phyloP scores from a whole-genome alignment of 2,329 filamentous ascomycete species.

The Byssothecium circinans region DNA sequence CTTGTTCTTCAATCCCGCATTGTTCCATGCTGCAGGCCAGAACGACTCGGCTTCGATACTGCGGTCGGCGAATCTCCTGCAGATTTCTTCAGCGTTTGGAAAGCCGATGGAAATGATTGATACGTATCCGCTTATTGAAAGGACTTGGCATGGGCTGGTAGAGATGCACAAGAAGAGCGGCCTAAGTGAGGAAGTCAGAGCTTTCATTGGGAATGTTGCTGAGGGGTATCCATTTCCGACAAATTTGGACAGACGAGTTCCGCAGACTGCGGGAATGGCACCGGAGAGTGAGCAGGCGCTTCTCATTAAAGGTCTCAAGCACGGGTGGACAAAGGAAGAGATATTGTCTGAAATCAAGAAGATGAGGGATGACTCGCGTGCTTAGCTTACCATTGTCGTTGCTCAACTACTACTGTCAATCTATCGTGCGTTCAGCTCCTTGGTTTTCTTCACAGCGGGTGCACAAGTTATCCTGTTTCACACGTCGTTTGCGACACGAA shows the following conservation, averaged over 20 bases:
- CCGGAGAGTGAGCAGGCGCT: constrained; percentile 62
- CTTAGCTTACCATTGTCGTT: constrained; percentile 4
- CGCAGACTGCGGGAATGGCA: constrained; percentile 60
- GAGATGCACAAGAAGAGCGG: constrained; percentile 40
- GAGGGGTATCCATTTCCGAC: constrained; percentile 66
- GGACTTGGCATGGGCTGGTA: constrained; percentile 48
- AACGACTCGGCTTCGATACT: constrained; percentile 55
- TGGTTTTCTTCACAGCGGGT: no score
- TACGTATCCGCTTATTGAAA: constrained; percentile 51
- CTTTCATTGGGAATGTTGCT: constrained; percentile 55
- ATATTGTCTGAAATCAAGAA: constrained; percentile 47
- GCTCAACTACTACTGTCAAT: no score
- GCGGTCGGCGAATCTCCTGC: constrained; percentile 63
- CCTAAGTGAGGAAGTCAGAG: constrained; percentile 47
- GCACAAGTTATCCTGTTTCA: no score
- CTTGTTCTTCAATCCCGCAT: constrained; percentile 64
- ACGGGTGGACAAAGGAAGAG: constrained; percentile 44
- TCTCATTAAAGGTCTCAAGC: constrained; percentile 49
- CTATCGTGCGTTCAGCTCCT: background rate
- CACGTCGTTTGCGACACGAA: no score
- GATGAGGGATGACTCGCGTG: constrained; percentile 40
- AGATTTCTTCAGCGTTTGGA: constrained; percentile 64
- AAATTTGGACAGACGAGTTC: constrained; percentile 61
- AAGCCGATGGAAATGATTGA: constrained; percentile 67
- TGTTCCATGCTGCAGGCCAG: constrained; percentile 65